Conservation (phyloP, 441 rosid genomes). For the Sinapis alba region DNA sequence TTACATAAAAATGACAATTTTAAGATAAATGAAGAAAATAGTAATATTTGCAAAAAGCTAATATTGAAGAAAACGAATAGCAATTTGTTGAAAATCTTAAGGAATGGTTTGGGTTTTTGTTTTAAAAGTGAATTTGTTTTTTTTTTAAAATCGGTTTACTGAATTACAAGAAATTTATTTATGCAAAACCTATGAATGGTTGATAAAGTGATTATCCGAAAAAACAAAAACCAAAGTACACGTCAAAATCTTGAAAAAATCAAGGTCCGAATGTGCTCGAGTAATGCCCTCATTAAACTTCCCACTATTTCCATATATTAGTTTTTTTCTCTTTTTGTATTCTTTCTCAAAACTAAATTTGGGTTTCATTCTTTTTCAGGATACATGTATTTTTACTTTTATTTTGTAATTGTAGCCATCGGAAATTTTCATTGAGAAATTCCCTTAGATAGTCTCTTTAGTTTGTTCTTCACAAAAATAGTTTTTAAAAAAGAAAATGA, state of each 20-base stretch:
- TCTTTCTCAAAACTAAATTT: background rate
- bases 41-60: background rate
- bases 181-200: background rate
- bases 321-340: background rate
- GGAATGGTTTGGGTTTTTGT: background rate
- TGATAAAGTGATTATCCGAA: background rate
- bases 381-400: background rate
- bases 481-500: no score
- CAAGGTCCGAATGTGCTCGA: slow-evolving; percentile 16
- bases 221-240: background rate
- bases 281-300: slow-evolving; percentile 31
- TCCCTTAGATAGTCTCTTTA: no score
- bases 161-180: background rate
- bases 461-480: no score
- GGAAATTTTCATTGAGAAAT: no score
- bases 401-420: slow-evolving; percentile 1
- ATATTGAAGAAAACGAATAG: background rate
- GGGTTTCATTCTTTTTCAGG: background rate
- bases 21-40: background rate
- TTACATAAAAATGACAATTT: background rate
- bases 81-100: background rate
- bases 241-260: background rate
- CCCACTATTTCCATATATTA: slow-evolving; percentile 29
- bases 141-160: background rate
- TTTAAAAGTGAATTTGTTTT: background rate